phyloP scores from a whole-genome alignment of 2,329 filamentous ascomycete genomes.

The Exophiala lecanii-corni region DNA sequence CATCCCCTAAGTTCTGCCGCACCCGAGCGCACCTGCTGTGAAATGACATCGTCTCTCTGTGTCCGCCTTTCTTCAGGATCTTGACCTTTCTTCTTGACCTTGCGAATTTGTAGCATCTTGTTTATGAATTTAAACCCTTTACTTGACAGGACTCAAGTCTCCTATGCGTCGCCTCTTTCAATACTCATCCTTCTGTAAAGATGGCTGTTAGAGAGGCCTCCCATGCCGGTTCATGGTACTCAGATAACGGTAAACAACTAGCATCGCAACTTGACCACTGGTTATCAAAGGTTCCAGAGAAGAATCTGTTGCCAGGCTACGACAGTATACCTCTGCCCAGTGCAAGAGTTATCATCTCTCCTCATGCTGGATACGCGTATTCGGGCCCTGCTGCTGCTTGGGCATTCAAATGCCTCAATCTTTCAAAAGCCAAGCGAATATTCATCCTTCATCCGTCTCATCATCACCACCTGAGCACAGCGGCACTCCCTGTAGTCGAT shows the following conservation, averaged over 20 bases:
- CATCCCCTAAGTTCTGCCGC: too few relatives aligned
- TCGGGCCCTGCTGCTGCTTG: slow-evolving; percentile 89
- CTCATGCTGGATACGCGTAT: slow-evolving; percentile 90
- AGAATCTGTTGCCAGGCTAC: slow-evolving; percentile 52
- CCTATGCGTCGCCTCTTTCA: too few relatives aligned
- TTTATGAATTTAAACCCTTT: too few relatives aligned
- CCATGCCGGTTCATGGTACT: slow-evolving; percentile 89
- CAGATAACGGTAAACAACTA: slow-evolving; percentile 55
- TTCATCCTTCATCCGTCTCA: slow-evolving; percentile 94
- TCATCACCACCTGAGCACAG: slow-evolving; percentile 71
- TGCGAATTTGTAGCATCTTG: too few relatives aligned
- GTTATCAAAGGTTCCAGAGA: slow-evolving; percentile 65
- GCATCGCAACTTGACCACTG: slow-evolving; percentile 67
- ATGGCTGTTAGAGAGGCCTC: slow-evolving; percentile 53
- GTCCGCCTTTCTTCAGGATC: too few relatives aligned
- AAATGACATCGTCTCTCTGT: too few relatives aligned
- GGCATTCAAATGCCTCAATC: slow-evolving; percentile 85
- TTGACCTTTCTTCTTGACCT: too few relatives aligned
- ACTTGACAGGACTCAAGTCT: too few relatives aligned
- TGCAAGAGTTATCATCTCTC: slow-evolving; percentile 83
- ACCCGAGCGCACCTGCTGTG: too few relatives aligned
- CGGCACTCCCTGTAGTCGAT: slow-evolving; percentile 69
- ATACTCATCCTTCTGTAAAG: too few relatives aligned
- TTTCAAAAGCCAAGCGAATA: slow-evolving; percentile 77
- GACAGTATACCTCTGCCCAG: slow-evolving; percentile 64